These are phyloP conservation scores for Agapanthus africanus DNA, from an alignment of 106 monocot genomes.

Conservation along the genomic window DNA sequence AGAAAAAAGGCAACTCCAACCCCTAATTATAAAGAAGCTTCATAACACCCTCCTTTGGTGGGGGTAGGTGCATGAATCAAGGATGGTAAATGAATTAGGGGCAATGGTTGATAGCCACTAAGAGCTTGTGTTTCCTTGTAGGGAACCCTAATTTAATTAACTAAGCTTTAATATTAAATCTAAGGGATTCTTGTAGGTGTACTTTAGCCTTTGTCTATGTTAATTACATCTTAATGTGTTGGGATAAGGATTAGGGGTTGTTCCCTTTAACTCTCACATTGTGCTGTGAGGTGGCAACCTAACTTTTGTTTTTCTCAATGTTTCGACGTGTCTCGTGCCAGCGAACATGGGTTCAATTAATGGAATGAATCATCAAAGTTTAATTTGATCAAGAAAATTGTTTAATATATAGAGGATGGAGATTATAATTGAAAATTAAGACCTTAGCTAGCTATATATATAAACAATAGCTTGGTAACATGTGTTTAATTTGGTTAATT, in stretches of 20 bases:
- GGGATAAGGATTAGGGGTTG: constrained; percentile 14
- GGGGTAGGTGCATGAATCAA: too few relatives aligned
- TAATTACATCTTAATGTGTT: constrained; percentile 8
- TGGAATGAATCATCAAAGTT: neutral
- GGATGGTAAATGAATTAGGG: too few relatives aligned
- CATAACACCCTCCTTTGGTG: constrained; percentile 2
- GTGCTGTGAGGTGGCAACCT: neutral
- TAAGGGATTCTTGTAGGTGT: neutral
- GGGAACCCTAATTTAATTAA: neutral
- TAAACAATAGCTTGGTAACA: neutral
- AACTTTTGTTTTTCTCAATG: neutral
- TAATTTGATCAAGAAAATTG: neutral
- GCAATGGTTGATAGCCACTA: neutral
- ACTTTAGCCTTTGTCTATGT: too few relatives aligned
- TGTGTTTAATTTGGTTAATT: neutral
- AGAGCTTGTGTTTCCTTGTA: constrained; percentile 13
- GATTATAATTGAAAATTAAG: neutral
- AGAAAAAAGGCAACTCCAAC: too few relatives aligned
- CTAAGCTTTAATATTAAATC: neutral
- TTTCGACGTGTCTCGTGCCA: constrained; percentile 16
- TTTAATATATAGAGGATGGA: neutral
- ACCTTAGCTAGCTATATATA: neutral
- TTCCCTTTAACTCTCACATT: neutral
- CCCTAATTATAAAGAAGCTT: too few relatives aligned
- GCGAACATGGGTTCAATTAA: constrained; percentile 6